phyloP scores from a whole-genome alignment of 768 basidiomycete genomes.

The Mycena rebaudengoi region DNA sequence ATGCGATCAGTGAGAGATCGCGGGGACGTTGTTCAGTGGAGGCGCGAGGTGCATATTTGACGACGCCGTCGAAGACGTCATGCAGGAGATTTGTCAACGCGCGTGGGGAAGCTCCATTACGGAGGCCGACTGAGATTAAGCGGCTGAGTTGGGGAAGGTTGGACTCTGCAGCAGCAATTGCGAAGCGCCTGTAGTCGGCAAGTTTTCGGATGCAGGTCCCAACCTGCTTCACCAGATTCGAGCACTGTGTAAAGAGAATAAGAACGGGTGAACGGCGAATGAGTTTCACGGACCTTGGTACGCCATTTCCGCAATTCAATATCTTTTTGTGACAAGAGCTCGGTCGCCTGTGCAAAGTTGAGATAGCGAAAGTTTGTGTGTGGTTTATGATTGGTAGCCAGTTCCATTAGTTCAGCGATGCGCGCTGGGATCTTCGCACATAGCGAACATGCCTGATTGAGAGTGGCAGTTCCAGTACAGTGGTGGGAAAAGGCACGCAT shows the following conservation, averaged over 20 bases:
- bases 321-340: background rate
- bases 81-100: slow-evolving; percentile 6
- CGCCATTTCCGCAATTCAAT: background rate
- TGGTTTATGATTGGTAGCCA: background rate
- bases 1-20: slow-evolving; percentile 17
- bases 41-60: background rate
- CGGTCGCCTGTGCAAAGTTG: background rate
- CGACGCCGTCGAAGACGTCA: slow-evolving; percentile 2
- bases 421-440: background rate
- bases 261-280: background rate
- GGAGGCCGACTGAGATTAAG: background rate
- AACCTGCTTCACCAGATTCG: slow-evolving; percentile 1
- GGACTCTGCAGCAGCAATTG: background rate
- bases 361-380: slow-evolving; percentile 11
- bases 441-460: background rate
- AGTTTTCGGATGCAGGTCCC: background rate
- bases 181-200: slow-evolving; percentile 4
- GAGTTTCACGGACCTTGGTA: background rate
- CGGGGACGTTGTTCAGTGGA: background rate
- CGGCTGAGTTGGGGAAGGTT: slow-evolving; percentile 14
- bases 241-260: background rate
- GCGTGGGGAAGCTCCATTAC: slow-evolving; percentile 11
- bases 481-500: background rate
- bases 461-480: background rate
- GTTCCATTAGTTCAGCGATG: background rate